These are phyloP conservation scores for Zygoascus sp. DNA, from an alignment of 1,139 yeast species.

Conservation along the genomic window DNA sequence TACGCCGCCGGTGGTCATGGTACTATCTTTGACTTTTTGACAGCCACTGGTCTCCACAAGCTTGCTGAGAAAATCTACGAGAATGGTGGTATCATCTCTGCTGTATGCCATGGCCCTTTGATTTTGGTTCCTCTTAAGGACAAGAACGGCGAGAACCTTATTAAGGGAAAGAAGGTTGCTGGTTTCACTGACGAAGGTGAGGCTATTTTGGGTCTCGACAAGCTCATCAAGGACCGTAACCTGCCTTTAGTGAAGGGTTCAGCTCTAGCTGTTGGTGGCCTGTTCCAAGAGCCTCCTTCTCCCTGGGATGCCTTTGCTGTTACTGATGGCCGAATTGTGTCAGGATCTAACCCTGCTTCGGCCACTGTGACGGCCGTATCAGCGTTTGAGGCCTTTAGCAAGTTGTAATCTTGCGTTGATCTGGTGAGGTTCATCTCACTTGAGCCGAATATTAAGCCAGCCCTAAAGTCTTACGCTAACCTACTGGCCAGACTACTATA, in stretches of 20 bases:
- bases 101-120: slow-evolving; percentile 69
- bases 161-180: slow-evolving; percentile 51
- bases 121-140: slow-evolving; percentile 47
- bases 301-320: slow-evolving; percentile 51
- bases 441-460: too few species aligned
- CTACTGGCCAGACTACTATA: too few species aligned
- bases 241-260: slow-evolving; percentile 35
- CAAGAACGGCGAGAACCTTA: slow-evolving; percentile 42
- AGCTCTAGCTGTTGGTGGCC: slow-evolving; percentile 43
- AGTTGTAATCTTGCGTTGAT: slow-evolving; percentile 5
- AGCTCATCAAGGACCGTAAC: slow-evolving; percentile 35
- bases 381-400: slow-evolving; percentile 21
- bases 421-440: too few species aligned
- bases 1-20: slow-evolving; percentile 67
- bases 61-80: slow-evolving; percentile 46
- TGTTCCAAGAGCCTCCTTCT: slow-evolving; percentile 40
- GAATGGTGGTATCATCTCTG: slow-evolving; percentile 52
- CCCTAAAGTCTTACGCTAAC: too few species aligned
- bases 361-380: slow-evolving; percentile 48
- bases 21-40: slow-evolving; percentile 53
- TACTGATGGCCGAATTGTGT: slow-evolving; percentile 51
- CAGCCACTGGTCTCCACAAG: slow-evolving; percentile 43
- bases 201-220: slow-evolving; percentile 38
- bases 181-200: slow-evolving; percentile 62
- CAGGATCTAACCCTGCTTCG: slow-evolving; percentile 62